These are phyloP conservation scores for Teratosphaeria epicoccoides DNA, from an alignment of 2,329 filamentous ascomycete genomes.

Conservation along the genomic window DNA sequence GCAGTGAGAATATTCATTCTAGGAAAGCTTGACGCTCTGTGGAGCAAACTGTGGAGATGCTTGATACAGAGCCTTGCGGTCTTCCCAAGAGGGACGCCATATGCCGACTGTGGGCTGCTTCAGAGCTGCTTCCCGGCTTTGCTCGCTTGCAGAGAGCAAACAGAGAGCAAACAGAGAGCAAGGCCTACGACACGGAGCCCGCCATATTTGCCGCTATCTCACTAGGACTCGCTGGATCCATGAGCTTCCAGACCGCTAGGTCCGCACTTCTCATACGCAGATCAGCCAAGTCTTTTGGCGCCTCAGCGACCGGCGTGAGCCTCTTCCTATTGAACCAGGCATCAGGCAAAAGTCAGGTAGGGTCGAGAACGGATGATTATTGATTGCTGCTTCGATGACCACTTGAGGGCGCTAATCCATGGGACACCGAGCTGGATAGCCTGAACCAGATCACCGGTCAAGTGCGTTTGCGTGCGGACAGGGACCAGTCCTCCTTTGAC, in stretches of 20 bases:
- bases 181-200: conserved; percentile 1
- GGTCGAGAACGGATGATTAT: neutral
- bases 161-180: too few relatives aligned
- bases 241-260: conserved; percentile 1
- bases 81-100: conserved; percentile 2
- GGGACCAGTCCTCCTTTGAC: conserved; percentile 4
- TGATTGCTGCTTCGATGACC: neutral
- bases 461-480: conserved; percentile 2
- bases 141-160: neutral
- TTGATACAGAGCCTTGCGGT: neutral
- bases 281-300: neutral
- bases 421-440: neutral
- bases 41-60: neutral
- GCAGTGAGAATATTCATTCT: conserved; percentile 3
- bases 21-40: neutral
- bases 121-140: neutral
- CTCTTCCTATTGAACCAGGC: neutral
- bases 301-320: neutral
- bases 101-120: neutral
- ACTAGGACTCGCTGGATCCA: conserved; percentile 1
- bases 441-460: conserved; percentile 2
- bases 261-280: neutral
- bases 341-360: neutral
- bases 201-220: neutral
- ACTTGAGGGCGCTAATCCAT: conserved; percentile 3